Evolutionary conservation across 2,329 filamentous ascomycete genomes (phyloP).

Genomic region (Diaporthe humulicola): DNA sequence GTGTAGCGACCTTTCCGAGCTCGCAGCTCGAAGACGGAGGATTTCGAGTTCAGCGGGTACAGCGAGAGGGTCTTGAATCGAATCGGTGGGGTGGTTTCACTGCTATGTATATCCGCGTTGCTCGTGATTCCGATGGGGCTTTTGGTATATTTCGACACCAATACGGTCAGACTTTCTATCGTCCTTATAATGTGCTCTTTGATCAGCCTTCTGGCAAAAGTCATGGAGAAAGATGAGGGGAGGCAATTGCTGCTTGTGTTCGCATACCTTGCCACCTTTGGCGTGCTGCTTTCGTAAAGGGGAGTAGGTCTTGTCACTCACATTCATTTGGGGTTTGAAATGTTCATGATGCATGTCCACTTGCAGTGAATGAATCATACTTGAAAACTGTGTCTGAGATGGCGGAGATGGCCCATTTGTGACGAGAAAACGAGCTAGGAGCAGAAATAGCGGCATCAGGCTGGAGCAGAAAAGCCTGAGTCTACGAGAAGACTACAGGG

Average conservation of each 20-base stretch:
- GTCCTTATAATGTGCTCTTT: background rate
- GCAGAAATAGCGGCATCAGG: background rate
- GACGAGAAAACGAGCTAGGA: background rate
- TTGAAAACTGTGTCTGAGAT: background rate
- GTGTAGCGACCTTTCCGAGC: background rate
- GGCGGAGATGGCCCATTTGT: background rate
- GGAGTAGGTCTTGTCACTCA: too few species aligned
- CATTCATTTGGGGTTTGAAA: too few species aligned
- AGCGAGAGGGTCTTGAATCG: background rate
- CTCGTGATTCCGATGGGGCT: conserved; percentile 8
- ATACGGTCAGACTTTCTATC: background rate
- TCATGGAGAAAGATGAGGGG: background rate
- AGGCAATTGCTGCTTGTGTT: background rate
- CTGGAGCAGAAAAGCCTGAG: background rate
- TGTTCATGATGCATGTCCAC: too few species aligned
- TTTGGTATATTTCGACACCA: background rate
- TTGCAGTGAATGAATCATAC: background rate
- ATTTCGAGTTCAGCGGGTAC: background rate
- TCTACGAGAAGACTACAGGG: background rate
- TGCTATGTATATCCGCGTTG: background rate
- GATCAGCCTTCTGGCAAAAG: background rate
- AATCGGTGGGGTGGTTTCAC: background rate
- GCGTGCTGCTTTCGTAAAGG: background rate
- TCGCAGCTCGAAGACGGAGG: background rate
- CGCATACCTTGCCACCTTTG: conserved; percentile 19